phyloP scores from a whole-genome alignment of 306 rosid genomes.

The Heteromeles arbutifolia region DNA sequence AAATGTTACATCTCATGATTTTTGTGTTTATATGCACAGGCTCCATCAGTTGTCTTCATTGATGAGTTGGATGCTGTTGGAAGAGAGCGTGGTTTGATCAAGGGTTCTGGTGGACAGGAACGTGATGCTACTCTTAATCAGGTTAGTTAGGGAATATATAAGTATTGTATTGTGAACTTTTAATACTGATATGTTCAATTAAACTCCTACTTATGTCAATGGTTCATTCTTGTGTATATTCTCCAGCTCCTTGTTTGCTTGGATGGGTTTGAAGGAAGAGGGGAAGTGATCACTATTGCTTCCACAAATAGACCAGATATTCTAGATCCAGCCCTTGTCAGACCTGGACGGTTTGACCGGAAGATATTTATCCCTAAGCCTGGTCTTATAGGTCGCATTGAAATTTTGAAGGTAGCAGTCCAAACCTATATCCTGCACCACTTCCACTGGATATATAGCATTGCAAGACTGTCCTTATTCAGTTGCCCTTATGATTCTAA shows the following conservation, averaged over 20 bases:
- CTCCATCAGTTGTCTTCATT: slow-evolving; percentile 97
- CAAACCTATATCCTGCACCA: neutral
- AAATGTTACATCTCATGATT: slow-evolving; percentile 3
- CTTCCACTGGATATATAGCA: slow-evolving; percentile 5
- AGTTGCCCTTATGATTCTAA: neutral
- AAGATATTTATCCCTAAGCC: slow-evolving; percentile 93
- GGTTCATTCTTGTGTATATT: slow-evolving; percentile 26
- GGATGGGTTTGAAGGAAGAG: slow-evolving; percentile 98
- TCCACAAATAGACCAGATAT: slow-evolving; percentile 96
- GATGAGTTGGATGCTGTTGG: slow-evolving; percentile 99
- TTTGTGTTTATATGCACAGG: slow-evolving; percentile 40
- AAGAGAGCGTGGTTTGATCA: slow-evolving; percentile 96
- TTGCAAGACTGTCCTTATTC: neutral
- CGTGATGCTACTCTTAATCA: slow-evolving; percentile 99
- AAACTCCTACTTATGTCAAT: slow-evolving; percentile 4
- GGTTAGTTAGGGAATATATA: slow-evolving; percentile 32
- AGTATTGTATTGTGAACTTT: neutral
- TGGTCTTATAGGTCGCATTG: slow-evolving; percentile 85
- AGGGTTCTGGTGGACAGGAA: slow-evolving; percentile 99
- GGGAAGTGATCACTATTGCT: slow-evolving; percentile 96
- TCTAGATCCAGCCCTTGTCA: slow-evolving; percentile 92
- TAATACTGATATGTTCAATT: neutral
- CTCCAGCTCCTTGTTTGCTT: slow-evolving; percentile 89
- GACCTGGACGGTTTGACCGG: slow-evolving; percentile 96
- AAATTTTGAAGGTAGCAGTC: slow-evolving; percentile 67